Percentiles rank a stretch among this genome's conserved stretches.
phyloP scores from a whole-genome alignment of 495 filamentous ascomycete species.

The Lepraria neglecta region DNA sequence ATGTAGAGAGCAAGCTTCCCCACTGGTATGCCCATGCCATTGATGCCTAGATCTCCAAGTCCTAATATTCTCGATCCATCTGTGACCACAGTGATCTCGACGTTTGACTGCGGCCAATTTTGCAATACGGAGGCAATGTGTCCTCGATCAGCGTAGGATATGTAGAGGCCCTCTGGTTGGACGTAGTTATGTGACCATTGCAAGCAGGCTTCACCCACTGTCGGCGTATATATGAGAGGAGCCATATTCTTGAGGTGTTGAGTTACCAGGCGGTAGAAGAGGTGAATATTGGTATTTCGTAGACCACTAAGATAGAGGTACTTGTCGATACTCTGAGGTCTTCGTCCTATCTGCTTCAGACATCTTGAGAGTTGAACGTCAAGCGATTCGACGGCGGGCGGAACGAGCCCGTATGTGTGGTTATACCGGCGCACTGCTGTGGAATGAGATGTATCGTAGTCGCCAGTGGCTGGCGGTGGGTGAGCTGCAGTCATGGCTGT shows the following conservation, averaged over 20 bases:
- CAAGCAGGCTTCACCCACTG: constrained; percentile 92
- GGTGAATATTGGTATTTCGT: constrained; percentile 80
- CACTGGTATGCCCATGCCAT: constrained; percentile 97
- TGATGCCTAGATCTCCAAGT: constrained; percentile 90
- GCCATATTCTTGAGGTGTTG: constrained; percentile 88
- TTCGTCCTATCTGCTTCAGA: constrained; percentile 66
- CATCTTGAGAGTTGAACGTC: constrained; percentile 65
- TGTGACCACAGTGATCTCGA: constrained; percentile 94
- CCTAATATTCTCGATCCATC: constrained; percentile 96
- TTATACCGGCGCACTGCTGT: constrained; percentile 61
- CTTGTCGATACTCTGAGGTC: constrained; percentile 79
- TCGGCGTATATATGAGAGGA: constrained; percentile 94
- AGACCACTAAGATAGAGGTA: constrained; percentile 88
- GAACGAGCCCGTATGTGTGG: constrained; percentile 63
- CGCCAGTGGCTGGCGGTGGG: constrained; percentile 35
- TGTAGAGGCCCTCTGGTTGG: constrained; percentile 87
- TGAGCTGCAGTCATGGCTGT: constrained; percentile 24
- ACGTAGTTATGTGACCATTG: constrained; percentile 96
- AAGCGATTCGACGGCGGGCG: constrained; percentile 63
- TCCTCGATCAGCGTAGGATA: constrained; percentile 83
- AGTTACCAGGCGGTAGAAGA: constrained; percentile 91
- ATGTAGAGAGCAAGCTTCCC: constrained; percentile 92
- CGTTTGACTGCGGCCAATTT: constrained; percentile 82
- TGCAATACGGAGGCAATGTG: constrained; percentile 74
- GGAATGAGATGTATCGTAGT: constrained; percentile 58